phyloP scores from a whole-genome alignment of 2,329 filamentous ascomycete species.

The Samsoniella hepiali region DNA sequence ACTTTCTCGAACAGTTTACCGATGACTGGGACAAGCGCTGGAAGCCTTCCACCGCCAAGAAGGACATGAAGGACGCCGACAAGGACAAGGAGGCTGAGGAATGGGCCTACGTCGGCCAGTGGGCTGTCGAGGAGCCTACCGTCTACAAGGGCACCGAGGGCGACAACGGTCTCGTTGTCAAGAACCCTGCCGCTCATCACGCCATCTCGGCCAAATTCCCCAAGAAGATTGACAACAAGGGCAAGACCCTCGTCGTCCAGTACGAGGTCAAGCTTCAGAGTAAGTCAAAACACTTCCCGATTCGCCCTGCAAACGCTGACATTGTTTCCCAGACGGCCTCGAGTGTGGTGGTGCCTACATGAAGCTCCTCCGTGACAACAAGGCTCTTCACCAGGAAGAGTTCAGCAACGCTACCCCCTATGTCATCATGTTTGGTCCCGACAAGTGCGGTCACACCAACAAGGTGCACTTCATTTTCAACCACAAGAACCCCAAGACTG shows the following conservation, averaged over 20 bases:
- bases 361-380: slow-evolving; percentile 98
- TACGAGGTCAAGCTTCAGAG: slow-evolving; percentile 99
- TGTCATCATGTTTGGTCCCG: slow-evolving; percentile 99
- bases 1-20: slow-evolving; percentile 98
- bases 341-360: slow-evolving; percentile 98
- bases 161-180: slow-evolving; percentile 95
- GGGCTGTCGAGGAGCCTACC: slow-evolving; percentile 90
- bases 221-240: slow-evolving; percentile 95
- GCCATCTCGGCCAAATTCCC: slow-evolving; percentile 99
- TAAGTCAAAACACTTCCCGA: slow-evolving; percentile 46
- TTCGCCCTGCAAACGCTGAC: slow-evolving; percentile 1
- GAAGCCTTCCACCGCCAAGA: slow-evolving; percentile 95
- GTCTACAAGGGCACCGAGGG: slow-evolving; percentile 90
- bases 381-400: slow-evolving; percentile 93
- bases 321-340: slow-evolving; percentile 65
- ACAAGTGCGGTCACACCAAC: slow-evolving; percentile 99
- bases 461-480: slow-evolving; percentile 99
- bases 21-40: slow-evolving; percentile 92
- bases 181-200: slow-evolving; percentile 97
- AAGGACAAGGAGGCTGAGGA: slow-evolving; percentile 79
- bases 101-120: slow-evolving; percentile 96
- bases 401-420: slow-evolving; percentile 97
- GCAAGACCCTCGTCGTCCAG: slow-evolving; percentile 93
- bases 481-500: slow-evolving; percentile 99
- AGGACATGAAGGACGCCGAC: slow-evolving; percentile 70